Percentiles rank a stretch among this genome's conserved stretches.
phyloP scores from a whole-genome alignment of 2,329 filamentous ascomycete species.

The Hypoxylon sp. region DNA sequence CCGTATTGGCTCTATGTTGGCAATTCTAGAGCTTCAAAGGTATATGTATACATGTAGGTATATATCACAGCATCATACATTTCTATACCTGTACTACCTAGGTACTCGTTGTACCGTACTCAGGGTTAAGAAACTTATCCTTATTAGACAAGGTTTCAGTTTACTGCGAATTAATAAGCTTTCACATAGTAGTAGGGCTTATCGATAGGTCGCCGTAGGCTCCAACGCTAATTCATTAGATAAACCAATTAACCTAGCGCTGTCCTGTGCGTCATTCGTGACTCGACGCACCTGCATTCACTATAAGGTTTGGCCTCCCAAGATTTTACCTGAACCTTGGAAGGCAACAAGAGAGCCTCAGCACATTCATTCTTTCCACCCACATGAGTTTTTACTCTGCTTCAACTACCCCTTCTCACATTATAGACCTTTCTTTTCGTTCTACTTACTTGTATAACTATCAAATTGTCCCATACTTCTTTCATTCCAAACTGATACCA shows the following conservation, averaged over 20 bases:
- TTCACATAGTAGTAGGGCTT: constrained; percentile 16
- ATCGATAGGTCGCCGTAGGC: constrained; percentile 24
- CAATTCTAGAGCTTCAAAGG: no score
- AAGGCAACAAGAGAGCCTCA: constrained; percentile 19
- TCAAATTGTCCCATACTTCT: neutral
- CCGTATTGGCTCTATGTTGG: no score
- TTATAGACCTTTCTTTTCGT: neutral
- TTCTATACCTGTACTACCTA: no score
- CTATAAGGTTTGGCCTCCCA: constrained; percentile 6
- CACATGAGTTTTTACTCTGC: neutral
- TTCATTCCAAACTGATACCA: constrained; percentile 9
- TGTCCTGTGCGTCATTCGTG: constrained; percentile 31
- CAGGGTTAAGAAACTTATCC: no score
- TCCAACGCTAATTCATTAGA: constrained; percentile 1
- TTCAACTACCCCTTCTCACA: neutral
- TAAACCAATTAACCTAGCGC: constrained; percentile 4
- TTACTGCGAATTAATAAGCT: no score
- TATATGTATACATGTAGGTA: no score
- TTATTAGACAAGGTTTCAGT: no score
- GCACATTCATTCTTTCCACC: neutral
- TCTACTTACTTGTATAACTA: neutral
- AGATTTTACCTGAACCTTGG: neutral
- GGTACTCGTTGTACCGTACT: no score
- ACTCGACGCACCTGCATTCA: constrained; percentile 12
- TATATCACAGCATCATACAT: no score